A percentile compares a stretch with the other conserved stretches of the same genome.
These are phyloP conservation scores for Gillenia trifoliata DNA, from an alignment of 306 rosid species.

Conservation along the genomic window DNA sequence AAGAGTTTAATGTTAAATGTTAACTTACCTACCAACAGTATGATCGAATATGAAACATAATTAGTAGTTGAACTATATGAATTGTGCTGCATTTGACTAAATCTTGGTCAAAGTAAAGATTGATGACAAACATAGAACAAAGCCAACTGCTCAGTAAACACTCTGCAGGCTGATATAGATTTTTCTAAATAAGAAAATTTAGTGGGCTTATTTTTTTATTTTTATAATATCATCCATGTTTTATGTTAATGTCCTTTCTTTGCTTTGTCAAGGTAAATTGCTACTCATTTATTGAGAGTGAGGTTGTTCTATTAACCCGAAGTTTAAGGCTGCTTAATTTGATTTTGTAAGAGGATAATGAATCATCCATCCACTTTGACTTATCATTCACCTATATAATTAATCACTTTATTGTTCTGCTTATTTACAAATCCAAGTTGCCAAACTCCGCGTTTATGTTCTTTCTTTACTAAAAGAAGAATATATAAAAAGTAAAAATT, in stretches of 20 bases:
- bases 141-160: not conserved
- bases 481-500: not conserved
- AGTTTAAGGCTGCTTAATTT: too few relatives aligned
- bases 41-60: constrained; percentile 25
- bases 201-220: not conserved
- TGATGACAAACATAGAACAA: constrained; percentile 6
- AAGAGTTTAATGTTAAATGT: constrained; percentile 19
- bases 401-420: too few relatives aligned
- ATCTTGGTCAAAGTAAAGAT: constrained; percentile 15
- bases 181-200: not conserved
- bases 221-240: not conserved
- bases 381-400: too few relatives aligned
- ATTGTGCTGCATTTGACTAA: not conserved
- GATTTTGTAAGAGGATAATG: too few relatives aligned
- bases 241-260: not conserved
- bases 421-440: too few relatives aligned
- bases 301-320: too few relatives aligned
- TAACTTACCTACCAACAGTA: constrained; percentile 41
- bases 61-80: constrained; percentile 28
- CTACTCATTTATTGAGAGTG: not conserved
- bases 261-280: not conserved
- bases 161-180: not conserved
- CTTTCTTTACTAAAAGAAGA: not conserved
- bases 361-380: too few relatives aligned
- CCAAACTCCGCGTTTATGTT: not conserved